Evolutionary conservation across 2,329 filamentous ascomycete species (phyloP), one percentile per base, ranked within the genome.

Genomic region (Dothidotthia symphoricarpi): DNA sequence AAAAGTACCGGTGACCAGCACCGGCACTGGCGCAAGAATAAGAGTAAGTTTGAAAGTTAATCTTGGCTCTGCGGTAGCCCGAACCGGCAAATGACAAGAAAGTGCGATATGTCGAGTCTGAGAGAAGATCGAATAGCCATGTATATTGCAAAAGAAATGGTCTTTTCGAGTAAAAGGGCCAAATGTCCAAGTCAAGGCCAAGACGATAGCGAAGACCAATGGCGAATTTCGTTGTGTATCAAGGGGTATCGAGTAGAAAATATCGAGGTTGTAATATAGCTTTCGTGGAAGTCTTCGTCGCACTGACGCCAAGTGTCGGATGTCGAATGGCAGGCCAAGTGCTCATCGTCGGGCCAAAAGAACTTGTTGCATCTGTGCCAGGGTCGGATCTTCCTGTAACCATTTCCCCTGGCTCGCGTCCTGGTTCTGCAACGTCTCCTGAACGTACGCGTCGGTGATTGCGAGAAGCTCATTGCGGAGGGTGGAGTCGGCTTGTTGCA

Each of bases 351-450:
- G 56, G 19, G 45, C 45, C 53, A 64, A 51, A 34, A 66, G 50
- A 22, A 59, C 53, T 31, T 66, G 66, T 45, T 68, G 69, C 31
- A 81, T 77, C 14, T 68, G 67, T 12, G 69, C 67, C 40, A 82
- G 64, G 6, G 75, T 69, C 3, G 80, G 80, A 53, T 83, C 80
- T 45, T 83, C 80, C 25, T 67, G 65, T 29, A 82, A 67, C 79
- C 80, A 83, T 64, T 81, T 80, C 26, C 77, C 75, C 47, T 78
- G 76, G 28, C 74, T 66, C 28, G 68, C 53, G 53, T 83, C 80
- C 27, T 76, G 73, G 16, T 71, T 66, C 45, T 75, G 73, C 13
- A 83, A 71, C 19, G 76, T 75, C 39, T 73, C 69, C 34, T 78
- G 69, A 31, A 82, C 75, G 46, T 76, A 68, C 30, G 72, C 68